These are phyloP conservation scores for Vitis labrusca DNA, from an alignment of 164 flowering plant genomes.

Conservation along the genomic window DNA sequence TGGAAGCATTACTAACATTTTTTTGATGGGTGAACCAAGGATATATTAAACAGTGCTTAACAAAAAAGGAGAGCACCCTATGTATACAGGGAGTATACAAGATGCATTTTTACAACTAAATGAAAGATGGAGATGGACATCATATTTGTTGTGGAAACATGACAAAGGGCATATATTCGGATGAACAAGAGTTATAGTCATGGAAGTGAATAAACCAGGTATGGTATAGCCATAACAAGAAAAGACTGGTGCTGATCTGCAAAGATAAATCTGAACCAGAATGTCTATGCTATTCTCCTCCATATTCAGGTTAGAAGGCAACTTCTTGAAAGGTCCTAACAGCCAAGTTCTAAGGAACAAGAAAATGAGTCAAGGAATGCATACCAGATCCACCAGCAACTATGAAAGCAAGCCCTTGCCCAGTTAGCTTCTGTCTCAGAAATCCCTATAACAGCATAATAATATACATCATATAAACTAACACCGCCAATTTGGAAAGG, in stretches of 20 bases:
- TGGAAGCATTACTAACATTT: too few relatives aligned
- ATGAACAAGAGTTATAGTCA: neutral
- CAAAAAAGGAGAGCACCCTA: too few relatives aligned
- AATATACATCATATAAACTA: constrained; percentile 4
- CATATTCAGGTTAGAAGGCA: neutral
- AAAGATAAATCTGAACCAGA: neutral
- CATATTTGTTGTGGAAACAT: too few relatives aligned
- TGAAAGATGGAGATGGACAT: too few relatives aligned
- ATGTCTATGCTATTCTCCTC: neutral
- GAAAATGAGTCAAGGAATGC: constrained; percentile 6
- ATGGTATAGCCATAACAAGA: neutral
- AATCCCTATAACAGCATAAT: constrained; percentile 53
- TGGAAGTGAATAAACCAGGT: neutral
- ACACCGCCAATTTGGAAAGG: neutral
- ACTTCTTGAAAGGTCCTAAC: neutral
- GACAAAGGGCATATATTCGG: too few relatives aligned
- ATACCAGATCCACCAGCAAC: constrained; percentile 96
- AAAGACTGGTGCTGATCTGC: neutral
- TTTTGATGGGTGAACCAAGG: too few relatives aligned
- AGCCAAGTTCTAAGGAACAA: neutral
- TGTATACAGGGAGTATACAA: too few relatives aligned
- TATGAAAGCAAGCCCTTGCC: constrained; percentile 94
- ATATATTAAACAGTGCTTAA: too few relatives aligned
- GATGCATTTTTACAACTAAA: too few relatives aligned
- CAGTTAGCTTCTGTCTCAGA: constrained; percentile 83